Evolutionary conservation across 345 rosid genomes (phyloP), one percentile per base, ranked within the genome.

Genomic region (Gossypium raimondii): DNA sequence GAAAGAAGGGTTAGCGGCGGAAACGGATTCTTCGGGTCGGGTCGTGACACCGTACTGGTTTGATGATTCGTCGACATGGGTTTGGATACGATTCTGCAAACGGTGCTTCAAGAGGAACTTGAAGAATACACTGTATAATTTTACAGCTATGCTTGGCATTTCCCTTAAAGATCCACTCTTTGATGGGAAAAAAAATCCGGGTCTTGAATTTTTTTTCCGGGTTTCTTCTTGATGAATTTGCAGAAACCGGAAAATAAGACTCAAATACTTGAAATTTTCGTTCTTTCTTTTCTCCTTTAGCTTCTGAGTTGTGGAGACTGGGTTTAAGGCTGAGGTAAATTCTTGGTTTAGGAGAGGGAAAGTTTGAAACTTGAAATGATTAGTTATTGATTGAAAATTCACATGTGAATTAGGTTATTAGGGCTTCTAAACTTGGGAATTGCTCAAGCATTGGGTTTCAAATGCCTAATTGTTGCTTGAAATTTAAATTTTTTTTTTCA

Each of bases 111-210:
- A 81, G 56, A 91, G 89, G 78, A 89, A 90, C 86, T 94, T 94
- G 93, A 94, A 94, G 93, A 91, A 86, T 38, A 89, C 92, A 81
- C 98, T 95, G 81, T 93, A 91, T 69, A 93, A 82, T 83, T 93
- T 90, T 70, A 86, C 92, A 58, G 89, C 90, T 50, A 95, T 86
- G 82, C 89, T 90, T 77, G 99, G 98, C 99, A 95, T 94, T 85
- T 76, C 80, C 72, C 63, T 45, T 2, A 41, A 44, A 18, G 11
- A 57, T 6, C 51, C 24, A 12, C 8, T 20, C 55, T 69, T 11
- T 24, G 11, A 13, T 22, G 18, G 8, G 9, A 9, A 67, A 13
- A n/a, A 11, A 67, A 47, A 22, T 66, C 38, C 8, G 55, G 57
- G 55, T 57, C 47, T 43, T 24, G 7, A 34, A 34, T 5, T 34